Base-by-base conservation (phyloP, 2,329 filamentous ascomycete genomes). In the Venturia asperata region DNA sequence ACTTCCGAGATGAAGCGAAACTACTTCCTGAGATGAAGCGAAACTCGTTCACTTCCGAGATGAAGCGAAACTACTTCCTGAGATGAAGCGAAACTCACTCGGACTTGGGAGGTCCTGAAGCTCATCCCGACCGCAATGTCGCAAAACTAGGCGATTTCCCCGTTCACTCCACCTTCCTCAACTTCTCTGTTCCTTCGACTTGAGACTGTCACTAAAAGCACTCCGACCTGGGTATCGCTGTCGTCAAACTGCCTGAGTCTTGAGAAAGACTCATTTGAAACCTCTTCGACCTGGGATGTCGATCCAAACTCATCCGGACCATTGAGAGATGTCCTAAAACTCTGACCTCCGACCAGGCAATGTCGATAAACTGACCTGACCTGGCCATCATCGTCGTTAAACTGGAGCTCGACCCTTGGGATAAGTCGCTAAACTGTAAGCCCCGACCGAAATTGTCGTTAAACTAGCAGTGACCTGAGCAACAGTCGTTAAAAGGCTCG, bases 71-170 rank as follows among this genome's bases (percentile, higher is more conserved):
- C 30, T 34, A 34, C 30, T 34, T 34, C 30, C 30, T 34, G 30
- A 34, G 30, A 34, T 3, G 30, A 34, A 34, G 30, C 30, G 30
- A 34, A 34, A 34, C 30, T 34, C 30, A 34, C 3, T 34, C 30
- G 15, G 42, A 45, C 42, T 19, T 45, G 42, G 42, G 42, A 45
- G 42, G 42, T 45, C 42, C 15, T 19, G 15, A 45, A 45, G 42
- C 47, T 52, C 49, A 52, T 52, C 47, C 47, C 47, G 47, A 52
- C n/a, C 47, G 47, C 47, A 27, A 52, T 52, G 47, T 52, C 24
- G n/a, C 5, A 24, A 52, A 34, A 55, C 27, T 55, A 34, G 27
- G 13, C 6, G 11, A 55, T 55, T 34, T 34, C 45, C 45, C 45
- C 45, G 11, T 47, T 10, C 45, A 47, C n/a, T 55, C 49, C 49